A percentile compares a stretch with the other conserved stretches of the same genome.
These are phyloP conservation scores for Boeremia lycopersici DNA, from an alignment of 2,329 filamentous ascomycete species.

Conservation along the genomic window DNA sequence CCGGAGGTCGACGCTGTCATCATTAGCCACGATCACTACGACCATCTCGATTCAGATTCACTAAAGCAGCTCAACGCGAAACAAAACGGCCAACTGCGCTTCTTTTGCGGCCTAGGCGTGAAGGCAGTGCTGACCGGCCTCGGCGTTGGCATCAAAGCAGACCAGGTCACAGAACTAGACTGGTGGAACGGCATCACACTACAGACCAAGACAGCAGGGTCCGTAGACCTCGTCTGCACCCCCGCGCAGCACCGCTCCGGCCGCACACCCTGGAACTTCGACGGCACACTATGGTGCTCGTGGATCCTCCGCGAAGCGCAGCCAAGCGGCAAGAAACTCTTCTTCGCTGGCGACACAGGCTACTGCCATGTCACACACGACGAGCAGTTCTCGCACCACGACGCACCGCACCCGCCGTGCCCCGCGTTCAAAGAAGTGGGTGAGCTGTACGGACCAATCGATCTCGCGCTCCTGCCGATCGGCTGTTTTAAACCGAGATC, in stretches of 20 bases:
- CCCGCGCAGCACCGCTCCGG: slow-evolving; percentile 57
- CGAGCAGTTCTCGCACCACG: slow-evolving; percentile 36
- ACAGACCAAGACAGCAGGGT: slow-evolving; percentile 41
- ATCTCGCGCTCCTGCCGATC: slow-evolving; percentile 57
- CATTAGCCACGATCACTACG: slow-evolving; percentile 64
- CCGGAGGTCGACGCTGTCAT: slow-evolving; percentile 59
- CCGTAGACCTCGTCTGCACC: slow-evolving; percentile 52
- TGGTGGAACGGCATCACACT: slow-evolving; percentile 57
- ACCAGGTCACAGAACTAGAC: slow-evolving; percentile 55
- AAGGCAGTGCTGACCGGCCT: slow-evolving; percentile 47
- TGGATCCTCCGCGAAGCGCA: slow-evolving; percentile 49
- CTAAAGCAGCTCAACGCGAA: slow-evolving; percentile 50
- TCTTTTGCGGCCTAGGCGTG: slow-evolving; percentile 52
- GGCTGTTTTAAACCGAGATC: slow-evolving; percentile 55
- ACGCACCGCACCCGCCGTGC: slow-evolving; percentile 50
- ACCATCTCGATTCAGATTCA: slow-evolving; percentile 58
- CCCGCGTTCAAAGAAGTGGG: slow-evolving; percentile 58
- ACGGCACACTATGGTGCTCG: slow-evolving; percentile 56
- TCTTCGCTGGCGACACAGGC: slow-evolving; percentile 58
- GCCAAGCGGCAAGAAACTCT: slow-evolving; percentile 45
- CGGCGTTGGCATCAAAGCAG: slow-evolving; percentile 44
- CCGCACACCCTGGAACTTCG: slow-evolving; percentile 48
- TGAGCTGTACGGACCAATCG: slow-evolving; percentile 54
- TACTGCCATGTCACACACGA: slow-evolving; percentile 50
- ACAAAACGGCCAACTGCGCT: slow-evolving; percentile 47